Base-by-base conservation (phyloP, 768 basidiomycete species). In the Strobilomyces echinocephalus region DNA sequence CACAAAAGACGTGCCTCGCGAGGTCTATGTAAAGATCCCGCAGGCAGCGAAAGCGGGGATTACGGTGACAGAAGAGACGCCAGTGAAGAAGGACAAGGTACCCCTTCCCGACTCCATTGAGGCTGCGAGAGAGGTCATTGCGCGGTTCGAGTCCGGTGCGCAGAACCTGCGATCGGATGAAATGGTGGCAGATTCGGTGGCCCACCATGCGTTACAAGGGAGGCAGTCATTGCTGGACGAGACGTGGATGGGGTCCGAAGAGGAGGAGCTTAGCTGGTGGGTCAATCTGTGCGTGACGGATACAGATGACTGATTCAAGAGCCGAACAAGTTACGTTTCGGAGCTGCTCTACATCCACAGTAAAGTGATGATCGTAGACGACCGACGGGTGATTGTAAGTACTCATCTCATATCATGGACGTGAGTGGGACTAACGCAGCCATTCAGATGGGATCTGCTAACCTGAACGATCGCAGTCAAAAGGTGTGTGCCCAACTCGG, bases 281-380 rank as follows among this genome's bases (percentile, higher is more conserved):
- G 87, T 85, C 18, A 60, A 46, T 34, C 39, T 36, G 15, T 39
- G 54, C 55, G 44, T n/a, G 41, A 8, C 20, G 20, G n/a, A 20
- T 45, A 38, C 33, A 30, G 40, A n/a, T 24, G 15, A 26, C 54
- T 63, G 21, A n/a, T n/a, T n/a, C n/a, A 63, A 53, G 52, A 52
- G 11, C 2, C 0, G 62, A 34, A n/a, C 26, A 56, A 87, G 87
- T 49, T 91, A 90, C 69, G 82, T 90, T 18, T 83, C 85, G n/a
- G 87, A 91, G 70, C 57, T 88, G 60, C 70, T 87, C 20, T 92
- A 92, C 61, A 91, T 93, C 54, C 91, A 93, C 66, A 83, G 82
- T 21, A 93, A 93, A 74, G 67, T 95, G 24, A 95, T 97, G 94
- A 90, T 95, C 49, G 91, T 97, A 34, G 95, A 97, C 63, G 95